Percentiles rank a stretch among this genome's conserved stretches.
phyloP scores from a whole-genome alignment of 202 grass and related monocot species.

The Setaria viridis region DNA sequence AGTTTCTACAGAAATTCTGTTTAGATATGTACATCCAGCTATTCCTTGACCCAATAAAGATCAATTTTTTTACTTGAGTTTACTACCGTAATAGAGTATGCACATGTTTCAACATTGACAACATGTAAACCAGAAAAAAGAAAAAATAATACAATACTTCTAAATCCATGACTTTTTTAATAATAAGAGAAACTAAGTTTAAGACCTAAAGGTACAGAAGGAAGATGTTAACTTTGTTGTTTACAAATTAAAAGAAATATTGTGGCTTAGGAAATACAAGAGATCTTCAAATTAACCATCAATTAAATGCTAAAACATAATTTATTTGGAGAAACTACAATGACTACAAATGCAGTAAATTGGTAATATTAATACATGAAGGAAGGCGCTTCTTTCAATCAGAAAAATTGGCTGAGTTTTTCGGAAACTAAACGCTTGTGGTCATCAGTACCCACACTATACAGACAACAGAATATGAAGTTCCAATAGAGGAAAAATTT shows the following conservation, averaged over 20 bases:
- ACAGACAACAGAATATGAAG: neutral
- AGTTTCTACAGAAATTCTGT: neutral
- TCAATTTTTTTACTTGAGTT: neutral
- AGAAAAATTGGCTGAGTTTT: too few relatives aligned
- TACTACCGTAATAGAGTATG: neutral
- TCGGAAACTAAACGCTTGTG: neutral
- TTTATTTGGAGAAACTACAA: too few relatives aligned
- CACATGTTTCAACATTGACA: neutral
- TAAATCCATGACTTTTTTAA: neutral
- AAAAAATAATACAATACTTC: slow-evolving; percentile 2
- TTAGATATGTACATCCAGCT: neutral
- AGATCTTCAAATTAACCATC: too few relatives aligned
- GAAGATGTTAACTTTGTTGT: neutral
- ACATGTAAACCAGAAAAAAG: slow-evolving; percentile 6
- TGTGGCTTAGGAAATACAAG: too few relatives aligned
- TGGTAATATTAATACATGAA: too few relatives aligned
- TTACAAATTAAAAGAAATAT: neutral
- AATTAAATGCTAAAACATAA: too few relatives aligned
- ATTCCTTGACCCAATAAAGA: neutral
- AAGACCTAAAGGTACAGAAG: neutral
- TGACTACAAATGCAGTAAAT: too few relatives aligned
- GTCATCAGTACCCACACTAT: neutral
- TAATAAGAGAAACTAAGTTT: neutral
- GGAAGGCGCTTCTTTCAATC: too few relatives aligned
- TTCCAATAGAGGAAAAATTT: neutral